Percentiles rank a stretch among this genome's conserved stretches.
Evolutionary conservation across 495 filamentous ascomycete species (phyloP).

Genomic region (Aspergillus biplanus): DNA sequence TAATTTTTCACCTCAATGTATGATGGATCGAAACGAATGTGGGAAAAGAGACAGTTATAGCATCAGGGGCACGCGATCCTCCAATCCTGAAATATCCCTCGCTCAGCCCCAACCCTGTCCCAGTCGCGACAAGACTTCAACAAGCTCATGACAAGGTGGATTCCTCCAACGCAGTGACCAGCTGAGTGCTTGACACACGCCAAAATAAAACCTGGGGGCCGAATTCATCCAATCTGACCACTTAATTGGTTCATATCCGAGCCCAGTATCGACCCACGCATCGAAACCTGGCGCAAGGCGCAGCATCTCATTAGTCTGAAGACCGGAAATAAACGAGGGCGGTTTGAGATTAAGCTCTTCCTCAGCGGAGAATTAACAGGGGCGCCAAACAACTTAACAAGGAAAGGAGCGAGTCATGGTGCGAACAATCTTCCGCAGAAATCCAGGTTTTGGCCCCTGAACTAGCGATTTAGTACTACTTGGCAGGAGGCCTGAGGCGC

Average conservation of each 20-base stretch:
- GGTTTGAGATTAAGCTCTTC: neutral
- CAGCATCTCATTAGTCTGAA: neutral
- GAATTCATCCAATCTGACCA: neutral
- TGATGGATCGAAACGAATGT: neutral
- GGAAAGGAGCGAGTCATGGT: neutral
- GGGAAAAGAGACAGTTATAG: neutral
- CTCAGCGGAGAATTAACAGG: neutral
- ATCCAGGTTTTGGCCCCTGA: neutral
- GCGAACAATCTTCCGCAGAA: neutral
- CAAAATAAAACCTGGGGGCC: neutral
- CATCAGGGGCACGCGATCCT: neutral
- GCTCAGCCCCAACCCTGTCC: neutral
- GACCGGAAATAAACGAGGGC: neutral
- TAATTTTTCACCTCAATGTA: neutral
- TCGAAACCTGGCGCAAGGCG: neutral
- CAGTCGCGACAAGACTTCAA: neutral
- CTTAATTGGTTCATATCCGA: neutral
- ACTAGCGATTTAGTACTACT: neutral
- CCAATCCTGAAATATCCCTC: neutral
- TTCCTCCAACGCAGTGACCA: neutral
- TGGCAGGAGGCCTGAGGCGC: neutral
- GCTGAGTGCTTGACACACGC: neutral
- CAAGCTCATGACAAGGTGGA: neutral
- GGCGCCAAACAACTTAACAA: neutral
- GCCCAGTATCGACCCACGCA: no score